Base-by-base conservation (phyloP, 768 basidiomycete genomes). In the Mycena floridula region DNA sequence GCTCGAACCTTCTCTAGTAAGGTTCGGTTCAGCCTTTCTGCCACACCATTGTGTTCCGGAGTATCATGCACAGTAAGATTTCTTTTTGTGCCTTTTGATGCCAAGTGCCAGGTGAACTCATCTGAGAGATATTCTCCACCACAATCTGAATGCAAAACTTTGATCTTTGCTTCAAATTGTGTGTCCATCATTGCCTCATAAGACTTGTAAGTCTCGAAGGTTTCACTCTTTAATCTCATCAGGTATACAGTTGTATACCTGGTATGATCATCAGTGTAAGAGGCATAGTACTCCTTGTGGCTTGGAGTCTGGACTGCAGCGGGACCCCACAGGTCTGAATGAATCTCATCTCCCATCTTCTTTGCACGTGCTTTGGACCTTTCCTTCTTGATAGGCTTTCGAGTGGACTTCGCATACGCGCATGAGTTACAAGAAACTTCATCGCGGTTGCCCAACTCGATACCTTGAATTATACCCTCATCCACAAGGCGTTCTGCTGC, bases 111-210 rank as follows among this genome's bases (percentile, higher is more conserved):
- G 2, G 40, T 46, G 35, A 67, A 52, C 2, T 50, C 44, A 0
- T 55, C 28, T n/a, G 50, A 51, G 23, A 56, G 37, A 24, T 60
- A 66, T 36, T 68, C 60, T 3, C 60, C 55, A 1, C 68, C 59
- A 1, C 58, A 48, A 46, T 67, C 62, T 0, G 52, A 50, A n/a
- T 50, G 56, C 1, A 68, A 25, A 0, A 6, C 11, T 23, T 61
- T 59, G 43, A 61, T 37, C 3, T 37, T 30, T 1, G 22, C 11
- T 7, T 47, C 48, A 1, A 43, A 40, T 18, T 65, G 62, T 1
- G 43, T 58, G 40, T 58, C 43, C 7, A 52, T 11, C 47, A 9
- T 11, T 8, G 37, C 8, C 20, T 38, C 11, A 20, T 9, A 21
- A 11, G 8, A 9, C 13, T 13, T 21, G 20, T 38, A 38, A 8